These are phyloP conservation scores for Fagopyrum tataricum DNA, from an alignment of 148 eudicot genomes.

Conservation along the genomic window DNA sequence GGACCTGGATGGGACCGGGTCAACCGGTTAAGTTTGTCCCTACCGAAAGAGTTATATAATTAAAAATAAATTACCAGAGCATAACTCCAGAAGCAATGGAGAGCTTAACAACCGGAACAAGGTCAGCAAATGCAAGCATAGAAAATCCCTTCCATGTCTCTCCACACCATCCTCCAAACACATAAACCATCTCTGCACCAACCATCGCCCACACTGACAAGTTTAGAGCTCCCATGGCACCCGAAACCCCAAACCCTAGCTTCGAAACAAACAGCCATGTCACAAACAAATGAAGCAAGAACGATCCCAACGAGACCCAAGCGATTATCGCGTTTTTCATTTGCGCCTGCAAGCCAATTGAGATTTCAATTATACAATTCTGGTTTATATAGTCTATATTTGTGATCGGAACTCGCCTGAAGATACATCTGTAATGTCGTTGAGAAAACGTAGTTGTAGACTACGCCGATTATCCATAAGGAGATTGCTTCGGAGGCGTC, in stretches of 20 bases:
- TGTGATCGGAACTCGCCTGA: too few relatives aligned
- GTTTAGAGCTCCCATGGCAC: constrained; percentile 17
- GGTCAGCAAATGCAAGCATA: not conserved
- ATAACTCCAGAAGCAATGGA: constrained; percentile 1
- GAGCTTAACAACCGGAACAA: constrained; percentile 12
- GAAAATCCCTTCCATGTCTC: constrained; percentile 7
- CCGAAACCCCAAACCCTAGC: constrained; percentile 8
- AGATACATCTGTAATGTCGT: constrained; percentile 14
- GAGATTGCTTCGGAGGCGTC: constrained; percentile 5
- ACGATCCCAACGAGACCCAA: not conserved
- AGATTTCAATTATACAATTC: too few relatives aligned
- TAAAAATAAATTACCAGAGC: not conserved
- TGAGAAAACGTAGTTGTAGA: constrained; percentile 8
- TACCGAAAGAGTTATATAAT: not conserved
- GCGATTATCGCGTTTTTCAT: constrained; percentile 16
- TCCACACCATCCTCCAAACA: constrained; percentile 12
- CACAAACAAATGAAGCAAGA: not conserved
- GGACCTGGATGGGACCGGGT: too few relatives aligned
- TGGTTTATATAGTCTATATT: too few relatives aligned
- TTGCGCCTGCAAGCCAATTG: constrained; percentile 9
- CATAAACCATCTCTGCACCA: not conserved
- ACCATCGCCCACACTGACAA: constrained; percentile 10
- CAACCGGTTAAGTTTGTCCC: too few relatives aligned
- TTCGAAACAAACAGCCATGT: constrained; percentile 10
- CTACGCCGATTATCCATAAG: constrained; percentile 14